These are phyloP conservation scores for Deakozyma indianensis DNA, from an alignment of 805 yeast species.

Conservation along the genomic window DNA sequence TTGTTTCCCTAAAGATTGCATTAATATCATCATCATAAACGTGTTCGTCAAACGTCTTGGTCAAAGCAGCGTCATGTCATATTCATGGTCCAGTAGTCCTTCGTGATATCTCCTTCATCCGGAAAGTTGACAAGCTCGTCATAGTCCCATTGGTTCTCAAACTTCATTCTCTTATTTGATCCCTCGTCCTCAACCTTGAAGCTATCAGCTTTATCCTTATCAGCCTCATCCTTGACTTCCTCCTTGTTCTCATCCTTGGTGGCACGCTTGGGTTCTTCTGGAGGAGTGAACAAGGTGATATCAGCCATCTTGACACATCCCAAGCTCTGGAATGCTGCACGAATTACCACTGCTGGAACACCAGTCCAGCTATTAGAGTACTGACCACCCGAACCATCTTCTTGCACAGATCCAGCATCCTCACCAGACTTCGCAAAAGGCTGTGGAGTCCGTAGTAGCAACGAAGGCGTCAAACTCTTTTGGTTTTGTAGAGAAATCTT, in stretches of 20 bases:
- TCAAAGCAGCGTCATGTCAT: slow-evolving; percentile 3
- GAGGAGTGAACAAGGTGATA: slow-evolving; percentile 17
- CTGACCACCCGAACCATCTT: background rate
- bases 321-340: slow-evolving; percentile 20
- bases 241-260: slow-evolving; percentile 2
- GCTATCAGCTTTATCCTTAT: background rate
- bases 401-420: background rate
- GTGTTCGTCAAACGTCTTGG: background rate
- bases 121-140: slow-evolving; percentile 6
- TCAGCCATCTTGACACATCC: slow-evolving; percentile 16
- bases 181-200: background rate
- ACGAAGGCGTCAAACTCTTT: slow-evolving; percentile 2
- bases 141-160: slow-evolving; percentile 7
- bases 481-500: slow-evolving; percentile 4
- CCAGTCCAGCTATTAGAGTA: slow-evolving; percentile 9
- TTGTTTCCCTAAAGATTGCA: background rate
- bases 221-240: background rate
- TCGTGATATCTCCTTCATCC: slow-evolving; percentile 1
- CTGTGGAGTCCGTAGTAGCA: slow-evolving; percentile 8
- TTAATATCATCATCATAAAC: background rate
- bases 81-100: slow-evolving; percentile 7
- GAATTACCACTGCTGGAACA: slow-evolving; percentile 20
- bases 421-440: slow-evolving; percentile 4
- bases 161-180: background rate
- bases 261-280: slow-evolving; percentile 10